Conservation (phyloP, 768 basidiomycete genomes). For the Punctularia strigosozonata region DNA sequence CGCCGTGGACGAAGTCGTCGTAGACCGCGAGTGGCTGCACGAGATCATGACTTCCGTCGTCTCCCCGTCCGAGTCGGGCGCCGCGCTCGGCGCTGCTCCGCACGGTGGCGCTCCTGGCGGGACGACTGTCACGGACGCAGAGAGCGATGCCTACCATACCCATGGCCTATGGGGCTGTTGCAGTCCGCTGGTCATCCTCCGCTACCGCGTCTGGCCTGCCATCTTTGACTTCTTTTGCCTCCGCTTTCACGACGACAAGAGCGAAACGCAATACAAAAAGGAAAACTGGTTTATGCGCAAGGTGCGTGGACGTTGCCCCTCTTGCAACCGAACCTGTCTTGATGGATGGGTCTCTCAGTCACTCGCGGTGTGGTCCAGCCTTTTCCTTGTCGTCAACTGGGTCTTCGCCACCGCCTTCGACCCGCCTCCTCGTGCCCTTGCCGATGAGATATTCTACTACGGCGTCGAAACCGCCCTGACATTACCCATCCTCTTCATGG, state of each 20-base stretch:
- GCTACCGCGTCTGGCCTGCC: conserved; percentile 47
- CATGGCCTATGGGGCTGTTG: conserved; percentile 24
- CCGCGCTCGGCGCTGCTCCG: conserved; percentile 28
- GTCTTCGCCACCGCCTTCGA: conserved; percentile 44
- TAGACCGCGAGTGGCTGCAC: conserved; percentile 60
- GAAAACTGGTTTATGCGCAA: background rate
- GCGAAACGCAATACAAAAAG: background rate
- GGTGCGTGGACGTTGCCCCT: too few relatives aligned
- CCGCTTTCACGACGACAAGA: conserved; percentile 24
- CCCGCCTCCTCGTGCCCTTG: conserved; percentile 26
- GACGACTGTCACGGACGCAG: conserved; percentile 24
- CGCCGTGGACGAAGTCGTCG: conserved; percentile 61
- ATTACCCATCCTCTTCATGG: conserved; percentile 30
- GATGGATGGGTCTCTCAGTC: conserved; percentile 17
- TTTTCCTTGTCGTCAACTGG: conserved; percentile 65
- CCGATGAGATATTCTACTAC: conserved; percentile 55
- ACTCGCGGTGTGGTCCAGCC: conserved; percentile 48
- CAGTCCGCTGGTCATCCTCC: conserved; percentile 28
- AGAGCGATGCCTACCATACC: conserved; percentile 20
- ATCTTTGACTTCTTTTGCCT: conserved; percentile 47
- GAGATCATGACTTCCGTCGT: conserved; percentile 41
- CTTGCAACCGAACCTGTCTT: background rate
- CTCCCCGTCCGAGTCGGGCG: conserved; percentile 37
- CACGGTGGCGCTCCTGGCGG: conserved; percentile 31
- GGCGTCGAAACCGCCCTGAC: conserved; percentile 25